Percentiles rank a stretch among this genome's conserved stretches.
These are phyloP conservation scores for Gracilaria gracilis DNA, from an alignment of 23 red algal genomes.

Conservation along the genomic window DNA sequence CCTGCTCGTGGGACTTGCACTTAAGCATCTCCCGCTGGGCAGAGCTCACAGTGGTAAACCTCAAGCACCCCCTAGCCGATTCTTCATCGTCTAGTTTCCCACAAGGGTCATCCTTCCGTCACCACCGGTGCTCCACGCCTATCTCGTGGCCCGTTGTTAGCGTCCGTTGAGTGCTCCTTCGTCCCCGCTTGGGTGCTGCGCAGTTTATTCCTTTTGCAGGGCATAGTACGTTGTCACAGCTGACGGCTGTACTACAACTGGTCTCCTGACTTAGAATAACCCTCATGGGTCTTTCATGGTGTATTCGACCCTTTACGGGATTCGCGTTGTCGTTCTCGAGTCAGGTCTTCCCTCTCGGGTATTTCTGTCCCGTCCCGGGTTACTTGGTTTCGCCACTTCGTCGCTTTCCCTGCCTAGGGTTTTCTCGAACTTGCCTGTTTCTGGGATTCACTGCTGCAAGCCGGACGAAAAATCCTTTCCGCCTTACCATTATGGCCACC, in stretches of 20 bases:
- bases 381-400: not conserved
- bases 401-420: not conserved
- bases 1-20: not conserved
- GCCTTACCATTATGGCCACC: not conserved
- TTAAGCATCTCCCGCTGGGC: not conserved
- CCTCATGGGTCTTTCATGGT: slow-evolving; percentile 2
- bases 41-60: not conserved
- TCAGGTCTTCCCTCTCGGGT: not conserved
- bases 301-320: slow-evolving; percentile 2
- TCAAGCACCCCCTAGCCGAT: not conserved
- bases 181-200: slow-evolving; percentile 3
- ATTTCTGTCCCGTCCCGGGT: not conserved
- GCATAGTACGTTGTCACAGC: not conserved
- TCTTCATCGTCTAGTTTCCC: not conserved
- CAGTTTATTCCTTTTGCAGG: not conserved
- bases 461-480: not conserved
- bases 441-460: not conserved
- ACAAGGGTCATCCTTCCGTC: not conserved
- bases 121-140: not conserved
- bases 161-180: not conserved
- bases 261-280: slow-evolving; percentile 25
- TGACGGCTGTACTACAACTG: not conserved
- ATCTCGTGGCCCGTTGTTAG: slow-evolving; percentile 29
- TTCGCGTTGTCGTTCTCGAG: not conserved
- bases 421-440: not conserved